Evolutionary conservation across 2,329 filamentous ascomycete genomes (phyloP), one percentile per base, ranked within the genome.

Genomic region (Cladosporium austrohemisphaericum): DNA sequence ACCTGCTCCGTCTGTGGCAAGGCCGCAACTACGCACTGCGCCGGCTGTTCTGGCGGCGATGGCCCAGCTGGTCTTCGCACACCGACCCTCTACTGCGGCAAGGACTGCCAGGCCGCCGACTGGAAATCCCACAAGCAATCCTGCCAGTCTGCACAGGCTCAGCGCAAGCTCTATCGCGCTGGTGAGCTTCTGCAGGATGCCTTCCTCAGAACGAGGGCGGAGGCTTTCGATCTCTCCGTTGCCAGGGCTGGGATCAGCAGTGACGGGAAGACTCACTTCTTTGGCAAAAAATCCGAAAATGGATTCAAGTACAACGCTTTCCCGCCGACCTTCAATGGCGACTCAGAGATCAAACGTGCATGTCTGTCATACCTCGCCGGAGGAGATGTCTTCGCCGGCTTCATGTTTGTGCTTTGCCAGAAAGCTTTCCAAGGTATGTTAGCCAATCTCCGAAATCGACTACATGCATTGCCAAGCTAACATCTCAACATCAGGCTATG

Each of bases 81-180:
- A 1, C 22, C 29, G 22, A 48, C 52, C 3, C 35, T 25, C 18
- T 58, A 56, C 37, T 58, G 55, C 41, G 25, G 18, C 31, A 53
- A 29, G 11, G n/a, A 37, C 2, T 57, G 55, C 33, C 53, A 56
- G 47, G 44, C 6, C 7, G 29, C 46, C 1, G 44, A 51, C 16
- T 53, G 52, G 38, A 2, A 19, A 1, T 11, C 1, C 14, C 55
- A 58, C 40, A 55, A 51, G 14, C 6, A 13, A 0, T 31, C 19
- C 0, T 58, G 55, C 14, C 32, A 37, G 7, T 7, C 25, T 4
- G 11, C 16, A 3, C 43, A 46, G 11, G 43, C 25, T 13, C 44
- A 23, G 28, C 56, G 40, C 32, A 32, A 43, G 23, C 28, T 61
- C 22, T 55, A 53, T 13, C 57, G 59, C 9, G 58, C 55, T n/a